phyloP scores from a whole-genome alignment of 345 rosid genomes.

The Rubroshorea leprosula region DNA sequence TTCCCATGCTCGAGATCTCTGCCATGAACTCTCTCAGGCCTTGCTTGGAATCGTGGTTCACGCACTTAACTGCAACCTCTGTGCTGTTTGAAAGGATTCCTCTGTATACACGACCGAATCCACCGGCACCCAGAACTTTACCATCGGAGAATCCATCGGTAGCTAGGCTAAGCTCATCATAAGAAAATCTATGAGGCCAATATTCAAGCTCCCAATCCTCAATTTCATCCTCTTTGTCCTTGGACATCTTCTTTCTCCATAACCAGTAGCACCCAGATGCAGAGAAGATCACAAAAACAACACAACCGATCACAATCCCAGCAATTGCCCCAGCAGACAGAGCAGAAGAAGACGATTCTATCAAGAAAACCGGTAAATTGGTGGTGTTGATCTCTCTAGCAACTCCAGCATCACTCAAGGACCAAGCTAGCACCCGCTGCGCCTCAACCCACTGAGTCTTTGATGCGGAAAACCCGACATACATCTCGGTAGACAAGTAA shows the following conservation, averaged over 20 bases:
- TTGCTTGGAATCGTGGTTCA: slow-evolving; percentile 84
- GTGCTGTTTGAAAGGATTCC: slow-evolving; percentile 47
- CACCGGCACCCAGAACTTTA: slow-evolving; percentile 70
- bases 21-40: slow-evolving; percentile 93
- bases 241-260: slow-evolving; percentile 37
- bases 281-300: slow-evolving; percentile 27
- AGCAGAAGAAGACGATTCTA: slow-evolving; percentile 35
- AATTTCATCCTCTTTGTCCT: slow-evolving; percentile 50
- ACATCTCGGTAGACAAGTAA: slow-evolving; percentile 73
- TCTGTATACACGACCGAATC: slow-evolving; percentile 60
- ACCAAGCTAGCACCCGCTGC: slow-evolving; percentile 76
- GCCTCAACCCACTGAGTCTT: slow-evolving; percentile 66
- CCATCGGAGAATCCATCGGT: slow-evolving; percentile 57
- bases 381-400: slow-evolving; percentile 61
- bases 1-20: slow-evolving; percentile 82
- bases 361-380: slow-evolving; percentile 48
- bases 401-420: slow-evolving; percentile 62
- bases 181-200: slow-evolving; percentile 89
- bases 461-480: slow-evolving; percentile 74
- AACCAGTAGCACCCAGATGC: slow-evolving; percentile 32
- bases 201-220: slow-evolving; percentile 91
- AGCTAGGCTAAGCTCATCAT: slow-evolving; percentile 58
- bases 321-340: slow-evolving; percentile 54
- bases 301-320: slow-evolving; percentile 60
- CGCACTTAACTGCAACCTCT: slow-evolving; percentile 72